Conservation (phyloP, 2,329 filamentous ascomycete species). For the Cordyceps tenuipes region DNA sequence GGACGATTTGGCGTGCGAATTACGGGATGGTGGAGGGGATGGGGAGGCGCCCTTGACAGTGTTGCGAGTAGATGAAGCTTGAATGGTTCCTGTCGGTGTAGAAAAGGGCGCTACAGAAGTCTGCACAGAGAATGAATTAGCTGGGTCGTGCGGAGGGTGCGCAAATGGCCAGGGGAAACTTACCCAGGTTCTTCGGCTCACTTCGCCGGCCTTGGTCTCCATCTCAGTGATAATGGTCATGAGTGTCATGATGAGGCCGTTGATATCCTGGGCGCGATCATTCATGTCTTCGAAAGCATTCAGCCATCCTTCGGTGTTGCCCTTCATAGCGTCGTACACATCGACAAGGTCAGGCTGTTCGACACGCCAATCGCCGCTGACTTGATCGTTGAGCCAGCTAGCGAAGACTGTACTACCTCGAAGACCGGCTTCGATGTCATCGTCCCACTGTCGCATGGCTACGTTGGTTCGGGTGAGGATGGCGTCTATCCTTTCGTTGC, state of each 20-base stretch:
- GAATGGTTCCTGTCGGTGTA: not conserved
- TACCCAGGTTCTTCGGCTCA: constrained; percentile 71
- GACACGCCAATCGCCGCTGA: constrained; percentile 50
- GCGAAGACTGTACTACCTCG: constrained; percentile 69
- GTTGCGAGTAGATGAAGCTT: not conserved
- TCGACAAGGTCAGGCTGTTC: constrained; percentile 57
- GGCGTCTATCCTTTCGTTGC: constrained; percentile 86
- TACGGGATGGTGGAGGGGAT: constrained; percentile 2
- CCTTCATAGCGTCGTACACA: constrained; percentile 83
- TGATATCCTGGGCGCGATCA: constrained; percentile 61
- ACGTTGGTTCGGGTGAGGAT: constrained; percentile 72
- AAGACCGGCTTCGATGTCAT: constrained; percentile 71
- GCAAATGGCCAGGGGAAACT: constrained; percentile 22
- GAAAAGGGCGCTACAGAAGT: constrained; percentile 7
- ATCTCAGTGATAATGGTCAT: constrained; percentile 76
- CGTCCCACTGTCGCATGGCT: constrained; percentile 66
- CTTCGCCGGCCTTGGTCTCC: constrained; percentile 73
- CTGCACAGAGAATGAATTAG: not conserved
- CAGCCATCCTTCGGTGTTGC: constrained; percentile 86
- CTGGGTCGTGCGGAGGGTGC: not conserved
- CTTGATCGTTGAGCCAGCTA: constrained; percentile 62
- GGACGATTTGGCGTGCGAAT: constrained; percentile 4
- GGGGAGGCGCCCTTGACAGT: constrained; percentile 6
- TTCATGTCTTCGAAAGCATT: constrained; percentile 71
- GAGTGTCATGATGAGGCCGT: constrained; percentile 61